Conservation (phyloP, 768 basidiomycete species). For the Serendipita indica region DNA sequence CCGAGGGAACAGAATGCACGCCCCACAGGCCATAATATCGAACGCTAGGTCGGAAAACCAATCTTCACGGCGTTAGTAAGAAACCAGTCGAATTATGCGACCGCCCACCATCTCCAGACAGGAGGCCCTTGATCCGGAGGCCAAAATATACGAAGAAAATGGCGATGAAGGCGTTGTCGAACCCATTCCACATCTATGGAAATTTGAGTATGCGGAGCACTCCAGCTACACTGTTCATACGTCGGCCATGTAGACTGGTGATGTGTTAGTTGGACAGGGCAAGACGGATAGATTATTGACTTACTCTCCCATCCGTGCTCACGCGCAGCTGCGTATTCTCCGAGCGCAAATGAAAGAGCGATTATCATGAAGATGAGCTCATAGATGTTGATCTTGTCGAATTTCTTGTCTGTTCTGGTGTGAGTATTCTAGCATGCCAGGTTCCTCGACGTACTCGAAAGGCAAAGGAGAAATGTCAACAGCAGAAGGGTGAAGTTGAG, state of each 20-base stretch:
- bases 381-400: slow-evolving; percentile 36
- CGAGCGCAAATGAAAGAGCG: slow-evolving; percentile 61
- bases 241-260: slow-evolving; percentile 66
- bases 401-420: slow-evolving; percentile 38
- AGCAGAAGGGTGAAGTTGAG: slow-evolving; percentile 57
- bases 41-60: slow-evolving; percentile 48
- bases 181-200: slow-evolving; percentile 75
- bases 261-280: neutral
- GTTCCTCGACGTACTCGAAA: slow-evolving; percentile 42
- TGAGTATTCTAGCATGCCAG: neutral
- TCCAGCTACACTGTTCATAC: slow-evolving; percentile 25
- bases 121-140: slow-evolving; percentile 50
- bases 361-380: slow-evolving; percentile 66
- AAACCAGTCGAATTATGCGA: neutral
- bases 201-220: neutral
- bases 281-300: slow-evolving; percentile 20
- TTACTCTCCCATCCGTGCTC: slow-evolving; percentile 80
- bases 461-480: slow-evolving; percentile 54
- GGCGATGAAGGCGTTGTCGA: slow-evolving; percentile 60
- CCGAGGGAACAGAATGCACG: slow-evolving; percentile 76
- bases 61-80: slow-evolving; percentile 3
- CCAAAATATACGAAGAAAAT: slow-evolving; percentile 55
- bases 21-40: slow-evolving; percentile 71
- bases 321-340: slow-evolving; percentile 75
- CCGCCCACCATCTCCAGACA: slow-evolving; percentile 34